phyloP scores from a whole-genome alignment of 768 basidiomycete species.

The Trichaptum fuscoviolaceum region DNA sequence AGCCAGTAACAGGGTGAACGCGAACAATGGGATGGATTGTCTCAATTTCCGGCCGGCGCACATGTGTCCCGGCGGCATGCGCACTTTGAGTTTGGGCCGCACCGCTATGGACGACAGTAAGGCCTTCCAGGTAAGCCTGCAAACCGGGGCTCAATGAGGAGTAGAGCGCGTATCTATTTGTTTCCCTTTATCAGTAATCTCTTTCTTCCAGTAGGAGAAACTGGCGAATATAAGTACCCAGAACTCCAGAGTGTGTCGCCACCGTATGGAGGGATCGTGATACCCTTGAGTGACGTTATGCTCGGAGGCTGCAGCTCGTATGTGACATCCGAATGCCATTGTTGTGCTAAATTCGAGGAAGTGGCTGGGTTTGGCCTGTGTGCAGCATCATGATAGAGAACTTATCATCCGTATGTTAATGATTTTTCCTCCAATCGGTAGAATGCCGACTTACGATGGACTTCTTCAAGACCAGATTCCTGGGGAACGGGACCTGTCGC shows the following conservation, averaged over 20 bases:
- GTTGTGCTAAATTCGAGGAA: constrained; percentile 60
- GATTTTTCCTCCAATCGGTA: not conserved
- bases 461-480: constrained; percentile 68
- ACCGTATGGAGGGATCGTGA: constrained; percentile 64
- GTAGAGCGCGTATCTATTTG: constrained; percentile 68
- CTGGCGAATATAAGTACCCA: constrained; percentile 40
- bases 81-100: constrained; percentile 75
- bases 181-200: constrained; percentile 9
- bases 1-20: constrained; percentile 79
- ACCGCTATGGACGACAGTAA: constrained; percentile 70
- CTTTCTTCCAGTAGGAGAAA: not conserved
- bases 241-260: constrained; percentile 83
- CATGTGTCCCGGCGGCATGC: constrained; percentile 60
- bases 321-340: constrained; percentile 81
- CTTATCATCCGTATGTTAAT: constrained; percentile 18
- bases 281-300: constrained; percentile 69
- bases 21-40: constrained; percentile 76
- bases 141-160: constrained; percentile 72
- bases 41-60: constrained; percentile 65
- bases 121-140: constrained; percentile 71
- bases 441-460: constrained; percentile 46
- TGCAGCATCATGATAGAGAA: constrained; percentile 66
- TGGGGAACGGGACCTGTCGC: constrained; percentile 73
- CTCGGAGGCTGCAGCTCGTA: constrained; percentile 84
- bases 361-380: constrained; percentile 56